Evolutionary conservation across 1,284 basidiomycete genomes (phyloP).

Genomic region (Heimioporus punctisporus): DNA sequence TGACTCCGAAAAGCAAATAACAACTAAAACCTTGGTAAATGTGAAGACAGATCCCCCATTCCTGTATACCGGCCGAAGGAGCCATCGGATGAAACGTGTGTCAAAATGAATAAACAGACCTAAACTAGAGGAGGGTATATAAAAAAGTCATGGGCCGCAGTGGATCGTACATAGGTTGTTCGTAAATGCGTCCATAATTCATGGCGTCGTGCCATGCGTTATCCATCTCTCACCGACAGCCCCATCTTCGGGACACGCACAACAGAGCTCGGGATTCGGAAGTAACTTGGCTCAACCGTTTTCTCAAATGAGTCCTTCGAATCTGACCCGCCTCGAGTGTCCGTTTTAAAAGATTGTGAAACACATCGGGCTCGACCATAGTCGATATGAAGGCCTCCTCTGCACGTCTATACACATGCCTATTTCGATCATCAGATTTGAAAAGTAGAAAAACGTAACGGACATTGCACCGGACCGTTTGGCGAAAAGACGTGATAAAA

Average conservation of each 20-base stretch:
- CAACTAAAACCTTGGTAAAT: too few relatives aligned
- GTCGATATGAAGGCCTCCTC: conserved; percentile 42
- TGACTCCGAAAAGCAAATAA: too few relatives aligned
- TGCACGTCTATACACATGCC: conserved; percentile 35
- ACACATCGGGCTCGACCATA: conserved; percentile 21
- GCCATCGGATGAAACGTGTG: too few relatives aligned
- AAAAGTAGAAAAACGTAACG: too few relatives aligned
- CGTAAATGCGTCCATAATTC: too few relatives aligned
- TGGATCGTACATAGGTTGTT: too few relatives aligned
- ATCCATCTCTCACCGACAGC: conserved; percentile 29
- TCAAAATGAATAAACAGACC: too few relatives aligned
- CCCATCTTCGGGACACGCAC: conserved; percentile 33
- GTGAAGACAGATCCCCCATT: too few relatives aligned
- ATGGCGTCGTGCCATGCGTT: too few relatives aligned
- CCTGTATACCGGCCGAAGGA: too few relatives aligned
- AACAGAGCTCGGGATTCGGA: conserved; percentile 29
- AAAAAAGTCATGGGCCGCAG: too few relatives aligned
- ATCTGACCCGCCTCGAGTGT: conserved; percentile 32
- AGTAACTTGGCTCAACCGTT: conserved; percentile 27
- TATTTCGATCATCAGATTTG: conserved; percentile 2
- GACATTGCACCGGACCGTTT: conserved; percentile 46
- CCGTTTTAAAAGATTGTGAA: conserved; percentile 23
- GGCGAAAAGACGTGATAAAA: conserved; percentile 49
- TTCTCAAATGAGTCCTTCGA: conserved; percentile 31
- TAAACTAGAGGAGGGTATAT: too few relatives aligned